Conservation (phyloP, 371 early-diverging fungal genomes). For the Lichtheimia corymbifera region DNA sequence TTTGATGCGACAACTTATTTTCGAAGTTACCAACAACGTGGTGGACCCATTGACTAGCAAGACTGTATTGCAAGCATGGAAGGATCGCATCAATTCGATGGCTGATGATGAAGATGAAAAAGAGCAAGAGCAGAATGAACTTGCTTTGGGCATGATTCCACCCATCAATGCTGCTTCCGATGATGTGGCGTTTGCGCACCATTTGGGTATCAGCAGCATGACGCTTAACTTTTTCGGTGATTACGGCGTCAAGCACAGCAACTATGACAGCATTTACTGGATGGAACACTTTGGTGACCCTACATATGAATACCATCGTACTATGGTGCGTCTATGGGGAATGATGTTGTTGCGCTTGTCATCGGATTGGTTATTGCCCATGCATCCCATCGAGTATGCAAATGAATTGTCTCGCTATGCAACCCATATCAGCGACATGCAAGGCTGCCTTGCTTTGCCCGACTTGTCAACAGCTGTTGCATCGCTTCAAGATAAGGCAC, state of each 20-base stretch:
- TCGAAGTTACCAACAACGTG: slow-evolving; percentile 52
- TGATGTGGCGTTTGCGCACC: slow-evolving; percentile 49
- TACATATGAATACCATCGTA: slow-evolving; percentile 46
- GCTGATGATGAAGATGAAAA: background rate
- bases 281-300: slow-evolving; percentile 58
- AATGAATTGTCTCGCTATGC: slow-evolving; percentile 20
- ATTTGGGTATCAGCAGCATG: slow-evolving; percentile 52
- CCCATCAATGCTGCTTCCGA: slow-evolving; percentile 52
- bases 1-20: slow-evolving; percentile 44
- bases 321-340: slow-evolving; percentile 43
- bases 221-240: slow-evolving; percentile 42
- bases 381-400: slow-evolving; percentile 35
- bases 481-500: slow-evolving; percentile 2
- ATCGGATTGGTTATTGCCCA: slow-evolving; percentile 28
- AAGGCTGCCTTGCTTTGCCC: slow-evolving; percentile 12
- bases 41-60: slow-evolving; percentile 50
- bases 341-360: slow-evolving; percentile 37
- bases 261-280: slow-evolving; percentile 54
- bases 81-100: background rate
- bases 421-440: slow-evolving; percentile 4
- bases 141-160: slow-evolving; percentile 16
- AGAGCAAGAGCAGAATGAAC: background rate
- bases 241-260: slow-evolving; percentile 55
- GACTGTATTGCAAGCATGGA: slow-evolving; percentile 57
- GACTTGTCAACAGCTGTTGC: slow-evolving; percentile 10